Evolutionary conservation across 73 alveolate species (phyloP), one percentile per base, ranked within the genome.

Genomic region (Paramecium tetraurelia): DNA sequence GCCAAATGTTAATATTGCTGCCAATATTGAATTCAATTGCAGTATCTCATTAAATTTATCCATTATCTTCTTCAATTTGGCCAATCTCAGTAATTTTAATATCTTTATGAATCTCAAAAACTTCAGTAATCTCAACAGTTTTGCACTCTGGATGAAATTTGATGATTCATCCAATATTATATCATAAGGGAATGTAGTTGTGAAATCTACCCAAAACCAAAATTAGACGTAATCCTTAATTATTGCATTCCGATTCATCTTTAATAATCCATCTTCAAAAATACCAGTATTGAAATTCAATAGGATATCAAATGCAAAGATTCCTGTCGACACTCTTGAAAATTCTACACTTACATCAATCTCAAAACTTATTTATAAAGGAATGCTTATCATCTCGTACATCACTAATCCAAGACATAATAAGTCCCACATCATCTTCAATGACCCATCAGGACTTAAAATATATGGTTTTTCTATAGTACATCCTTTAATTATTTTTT

Each of bases 131-230:
- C 97, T 59, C 14, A 96, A 50, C 0, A 96, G 59, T 48, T 87
- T 43, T 9, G 96, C 94, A 9, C 96, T 93, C 22, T 58, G 38
- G 3, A 93, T 36, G 29, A 5, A 48, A 8, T 43, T 41, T 21
- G 85, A 38, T 7, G 77, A 50, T 29, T 21, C 95, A 41, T 63
- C 92, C 14, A 94, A 14, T 14, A 93, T 90, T 85, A 93, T 53
- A 94, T 89, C 88, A 86, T 88, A 96, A 4, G 98, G 98, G 41
- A 96, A 93, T 43, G 96, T 68, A 2, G 97, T 87, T 2, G 92
- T 72, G n/a, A 40, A 44, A 70, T 96, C 98, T 10, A 96, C 46
- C 83, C 95, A 50, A 83, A 96, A 95, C 98, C 98, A 96, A 35
- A 92, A 77, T 24, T 50, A n/a, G 20, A 95, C 6, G 69, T 96